Percentiles rank a stretch among this genome's conserved stretches.
Conservation (phyloP, 148 eudicot species). For the Camellia granthamiana region DNA sequence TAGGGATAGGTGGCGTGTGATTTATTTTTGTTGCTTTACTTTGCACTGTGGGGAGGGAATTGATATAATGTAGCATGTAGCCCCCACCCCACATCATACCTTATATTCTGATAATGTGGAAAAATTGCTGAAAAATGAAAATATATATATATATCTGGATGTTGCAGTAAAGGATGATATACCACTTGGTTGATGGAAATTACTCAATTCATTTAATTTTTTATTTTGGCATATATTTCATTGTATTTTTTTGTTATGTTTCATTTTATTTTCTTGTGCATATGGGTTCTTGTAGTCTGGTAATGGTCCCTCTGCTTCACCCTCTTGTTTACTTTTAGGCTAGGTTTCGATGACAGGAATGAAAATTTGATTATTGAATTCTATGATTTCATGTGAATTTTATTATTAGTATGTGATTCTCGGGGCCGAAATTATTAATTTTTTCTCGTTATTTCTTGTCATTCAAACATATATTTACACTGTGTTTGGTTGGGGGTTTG, state of each 20-base stretch:
- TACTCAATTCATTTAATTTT: not conserved
- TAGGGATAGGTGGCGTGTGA: not conserved
- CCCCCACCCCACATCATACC: not conserved
- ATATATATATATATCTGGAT: not conserved
- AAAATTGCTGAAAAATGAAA: not conserved
- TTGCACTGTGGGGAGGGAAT: not conserved
- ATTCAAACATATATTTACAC: not conserved
- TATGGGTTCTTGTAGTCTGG: not conserved
- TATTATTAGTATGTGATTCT: not conserved
- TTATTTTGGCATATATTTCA: not conserved
- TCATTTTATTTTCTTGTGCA: not conserved
- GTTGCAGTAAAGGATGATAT: not conserved
- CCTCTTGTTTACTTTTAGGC: too few relatives aligned
- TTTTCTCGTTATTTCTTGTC: not conserved
- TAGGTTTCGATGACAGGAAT: too few relatives aligned
- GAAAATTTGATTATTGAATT: too few relatives aligned
- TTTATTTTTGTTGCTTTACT: not conserved
- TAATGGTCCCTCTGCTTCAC: not conserved
- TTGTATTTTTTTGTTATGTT: not conserved
- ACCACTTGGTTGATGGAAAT: not conserved
- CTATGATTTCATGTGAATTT: too few relatives aligned
- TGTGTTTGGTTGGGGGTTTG: too few relatives aligned
- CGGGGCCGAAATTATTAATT: not conserved
- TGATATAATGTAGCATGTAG: not conserved
- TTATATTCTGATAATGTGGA: not conserved